Evolutionary conservation across 768 basidiomycete genomes (phyloP).

Genomic region (Rhizopogon salebrosus): DNA sequence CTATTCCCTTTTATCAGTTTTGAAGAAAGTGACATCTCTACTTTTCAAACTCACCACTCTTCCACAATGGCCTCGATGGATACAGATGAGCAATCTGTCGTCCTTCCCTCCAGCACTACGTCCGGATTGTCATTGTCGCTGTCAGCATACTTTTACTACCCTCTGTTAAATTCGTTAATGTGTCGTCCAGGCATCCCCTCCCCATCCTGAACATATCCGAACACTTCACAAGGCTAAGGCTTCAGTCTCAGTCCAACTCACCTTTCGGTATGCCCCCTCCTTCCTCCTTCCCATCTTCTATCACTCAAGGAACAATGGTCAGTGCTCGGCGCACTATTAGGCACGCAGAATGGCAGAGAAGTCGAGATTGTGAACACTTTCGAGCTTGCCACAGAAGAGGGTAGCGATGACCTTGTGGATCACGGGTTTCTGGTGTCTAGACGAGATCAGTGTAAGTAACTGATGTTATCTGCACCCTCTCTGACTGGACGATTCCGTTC

Average conservation of each 20-base stretch:
- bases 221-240: slow-evolving; percentile 80
- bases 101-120: slow-evolving; percentile 63
- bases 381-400: slow-evolving; percentile 67
- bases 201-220: slow-evolving; percentile 97
- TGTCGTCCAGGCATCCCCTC: slow-evolving; percentile 73
- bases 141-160: slow-evolving; percentile 35
- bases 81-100: slow-evolving; percentile 71
- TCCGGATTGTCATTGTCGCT: slow-evolving; percentile 73
- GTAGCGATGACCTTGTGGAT: slow-evolving; percentile 59
- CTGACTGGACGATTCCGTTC: slow-evolving; percentile 5
- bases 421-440: slow-evolving; percentile 77
- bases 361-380: slow-evolving; percentile 98
- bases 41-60: too few species aligned
- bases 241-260: slow-evolving; percentile 55
- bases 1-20: too few species aligned
- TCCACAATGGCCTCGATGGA: slow-evolving; percentile 59
- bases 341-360: slow-evolving; percentile 90
- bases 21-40: too few species aligned
- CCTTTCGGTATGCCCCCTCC: slow-evolving; percentile 55
- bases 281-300: neutral
- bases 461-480: neutral
- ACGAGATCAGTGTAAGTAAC: slow-evolving; percentile 76
- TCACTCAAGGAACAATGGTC: neutral
- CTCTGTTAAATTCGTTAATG: slow-evolving; percentile 9
- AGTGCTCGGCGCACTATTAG: slow-evolving; percentile 93